Evolutionary conservation across 192 early-diverging fungal genomes (phyloP).

Genomic region (Chytriomyces sp.): DNA sequence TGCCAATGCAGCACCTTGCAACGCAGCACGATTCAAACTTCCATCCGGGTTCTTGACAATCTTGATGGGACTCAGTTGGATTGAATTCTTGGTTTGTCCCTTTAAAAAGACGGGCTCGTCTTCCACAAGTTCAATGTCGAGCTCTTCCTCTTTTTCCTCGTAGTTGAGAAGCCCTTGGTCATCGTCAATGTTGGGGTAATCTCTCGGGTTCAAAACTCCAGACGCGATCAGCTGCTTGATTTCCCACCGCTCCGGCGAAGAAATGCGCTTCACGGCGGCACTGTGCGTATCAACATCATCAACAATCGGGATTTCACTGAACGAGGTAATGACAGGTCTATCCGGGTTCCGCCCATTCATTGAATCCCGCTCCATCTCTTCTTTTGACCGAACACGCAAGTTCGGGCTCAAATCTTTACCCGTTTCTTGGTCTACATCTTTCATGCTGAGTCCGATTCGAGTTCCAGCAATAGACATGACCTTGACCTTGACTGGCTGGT

Average conservation of each 20-base stretch:
- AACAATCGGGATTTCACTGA: slow-evolving; percentile 49
- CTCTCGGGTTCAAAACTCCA: slow-evolving; percentile 82
- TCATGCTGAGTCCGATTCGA: slow-evolving; percentile 88
- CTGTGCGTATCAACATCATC: slow-evolving; percentile 44
- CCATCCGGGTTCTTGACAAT: slow-evolving; percentile 99
- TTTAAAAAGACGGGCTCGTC: slow-evolving; percentile 94
- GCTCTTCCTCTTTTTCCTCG: slow-evolving; percentile 90
- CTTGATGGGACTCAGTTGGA: slow-evolving; percentile 93
- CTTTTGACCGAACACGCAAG: slow-evolving; percentile 67
- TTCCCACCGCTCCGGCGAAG: slow-evolving; percentile 96
- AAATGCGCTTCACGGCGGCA: slow-evolving; percentile 73
- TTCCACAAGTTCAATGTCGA: slow-evolving; percentile 96
- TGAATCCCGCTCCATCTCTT: slow-evolving; percentile 67
- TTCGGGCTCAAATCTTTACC: slow-evolving; percentile 88
- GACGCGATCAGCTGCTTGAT: slow-evolving; percentile 97
- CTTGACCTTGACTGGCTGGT: slow-evolving; percentile 89
- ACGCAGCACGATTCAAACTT: slow-evolving; percentile 91
- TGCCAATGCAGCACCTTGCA: slow-evolving; percentile 88
- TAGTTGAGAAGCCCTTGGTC: slow-evolving; percentile 79
- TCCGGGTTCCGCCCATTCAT: slow-evolving; percentile 67
- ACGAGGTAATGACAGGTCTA: slow-evolving; percentile 62
- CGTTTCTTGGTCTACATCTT: slow-evolving; percentile 93
- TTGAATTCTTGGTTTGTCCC: slow-evolving; percentile 84
- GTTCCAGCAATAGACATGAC: slow-evolving; percentile 88
- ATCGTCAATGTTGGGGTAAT: slow-evolving; percentile 88